Evolutionary conservation across 2,329 filamentous ascomycete species (phyloP), one percentile per base, ranked within the genome.

Genomic region (Alternaria gansuensis): DNA sequence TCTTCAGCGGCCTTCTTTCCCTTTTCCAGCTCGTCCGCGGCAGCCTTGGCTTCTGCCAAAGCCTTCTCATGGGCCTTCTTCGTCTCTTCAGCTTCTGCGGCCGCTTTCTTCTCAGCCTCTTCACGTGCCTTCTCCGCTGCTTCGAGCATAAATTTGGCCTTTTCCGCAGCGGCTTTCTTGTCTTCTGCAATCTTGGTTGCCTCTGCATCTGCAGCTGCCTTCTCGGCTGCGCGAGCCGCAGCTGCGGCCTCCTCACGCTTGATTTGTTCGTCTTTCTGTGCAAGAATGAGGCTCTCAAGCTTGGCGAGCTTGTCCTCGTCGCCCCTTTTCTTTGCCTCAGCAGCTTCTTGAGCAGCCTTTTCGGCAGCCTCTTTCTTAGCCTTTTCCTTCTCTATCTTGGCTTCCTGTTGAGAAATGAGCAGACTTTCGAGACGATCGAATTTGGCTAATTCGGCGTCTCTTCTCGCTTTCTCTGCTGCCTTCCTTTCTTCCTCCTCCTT

Each of bases 121-220:
- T 74, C 72, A 10, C 71, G 64, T 6, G 73, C 73, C 53, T 73
- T 71, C 41, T 68, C 60, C 10, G 73, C 73, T 9, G 72, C 73
- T 6, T 72, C 72, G 11, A 75, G 63, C 37, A 75, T 40, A 7
- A 65, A 56, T 26, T 63, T 66, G 8, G 73, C 72, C 29, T 60
- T 57, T 51, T 75, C 69, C n/a, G 73, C 73, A 7, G 71, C 69
- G 21, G 74, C 75, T 23, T 81, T 80, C 64, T 74, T 81, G 29
- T 82, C 81, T 37, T 80, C 79, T 23, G 81, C 80, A 59, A 81
- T 83, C 70, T 84, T 84, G 37, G 79, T 79, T n/a, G 82, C 82
- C 49, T 82, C 77, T 11, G 78, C 75, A 41, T 82, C 81, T 36
- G 80, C 78, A 14, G 80, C 80, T 54, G 80, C 84, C 69, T 84